Evolutionary conservation across 2,329 filamentous ascomycete species (phyloP), one percentile per base, ranked within the genome.

Genomic region (Aspergillus pseudoterreus): DNA sequence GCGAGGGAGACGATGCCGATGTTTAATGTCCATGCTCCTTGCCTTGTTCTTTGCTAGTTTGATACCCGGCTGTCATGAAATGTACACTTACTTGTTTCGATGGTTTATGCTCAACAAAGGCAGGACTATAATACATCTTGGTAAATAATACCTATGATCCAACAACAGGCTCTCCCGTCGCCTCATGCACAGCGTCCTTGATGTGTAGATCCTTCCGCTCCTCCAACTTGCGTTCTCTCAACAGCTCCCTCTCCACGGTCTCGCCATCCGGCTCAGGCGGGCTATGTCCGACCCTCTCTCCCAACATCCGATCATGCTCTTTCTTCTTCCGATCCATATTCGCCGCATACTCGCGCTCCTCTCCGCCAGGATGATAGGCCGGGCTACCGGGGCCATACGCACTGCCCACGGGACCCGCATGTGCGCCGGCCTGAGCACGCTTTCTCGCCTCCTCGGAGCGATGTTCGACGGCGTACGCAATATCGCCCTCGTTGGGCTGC

Each of bases 401-500:
- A 36, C 59, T 68, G 2, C 68, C 69, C 42, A 70, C 67, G 4
- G 68, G 56, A 6, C 66, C 67, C 2, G 67, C 63, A 62, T 71
- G 68, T 4, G 64, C 35, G 14, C 35, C 35, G 11, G 39, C 39
- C n/a, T 42, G 39, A 11, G 39, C 66, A n/a, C 65, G 59, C 8
- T 33, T 44, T 15, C 49, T 12, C 21, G 50, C 47, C 11, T 66
- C 65, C 0, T 55, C 57, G 11, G 39, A 17, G 14, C 39, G 39
- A 22, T 42, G 39, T 33, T 63, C 33, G 3, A 71, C 69, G 0
- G 63, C 52, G 6, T 62, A 61, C 8, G 68, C 69, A 43, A 72
- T 70, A 22, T 64, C 60, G 1, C 68, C 69, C 48, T 72, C 69
- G 0, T 58, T 51, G 0, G 69, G 68, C 46, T 71, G 68, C 45